A percentile compares a stretch with the other conserved stretches of the same genome.
Conservation (phyloP, 257 asterid species). For the Coffea canephora region DNA sequence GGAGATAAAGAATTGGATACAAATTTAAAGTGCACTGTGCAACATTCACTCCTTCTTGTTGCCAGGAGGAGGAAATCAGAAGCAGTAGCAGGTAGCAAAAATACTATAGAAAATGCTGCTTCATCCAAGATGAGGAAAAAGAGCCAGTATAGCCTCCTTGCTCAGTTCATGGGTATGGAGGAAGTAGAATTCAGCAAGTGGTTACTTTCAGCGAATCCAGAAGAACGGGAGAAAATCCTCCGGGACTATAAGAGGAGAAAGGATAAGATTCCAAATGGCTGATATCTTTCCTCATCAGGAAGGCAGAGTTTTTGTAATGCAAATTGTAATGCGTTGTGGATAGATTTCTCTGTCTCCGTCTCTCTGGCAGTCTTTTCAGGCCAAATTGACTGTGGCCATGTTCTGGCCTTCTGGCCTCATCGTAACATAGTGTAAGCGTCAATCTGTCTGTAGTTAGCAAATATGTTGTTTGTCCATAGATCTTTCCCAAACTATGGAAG, state of each 20-base stretch:
- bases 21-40: constrained; percentile 17
- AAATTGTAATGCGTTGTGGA: not conserved
- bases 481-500: not conserved
- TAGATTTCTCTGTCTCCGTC: not conserved
- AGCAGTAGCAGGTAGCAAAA: constrained; percentile 24
- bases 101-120: constrained; percentile 22
- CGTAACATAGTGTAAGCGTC: not conserved
- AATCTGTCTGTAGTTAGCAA: not conserved
- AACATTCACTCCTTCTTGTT: constrained; percentile 12
- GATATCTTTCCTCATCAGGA: not conserved
- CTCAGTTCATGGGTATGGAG: constrained; percentile 65
- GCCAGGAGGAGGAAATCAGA: constrained; percentile 30
- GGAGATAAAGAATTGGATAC: constrained; percentile 20
- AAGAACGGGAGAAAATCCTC: constrained; percentile 32
- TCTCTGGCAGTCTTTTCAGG: not conserved
- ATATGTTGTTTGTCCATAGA: not conserved
- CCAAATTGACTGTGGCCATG: not conserved
- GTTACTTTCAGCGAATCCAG: constrained; percentile 47
- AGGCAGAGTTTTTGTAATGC: not conserved
- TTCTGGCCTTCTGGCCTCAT: not conserved
- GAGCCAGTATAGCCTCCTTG: constrained; percentile 52
- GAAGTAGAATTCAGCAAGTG: constrained; percentile 63
- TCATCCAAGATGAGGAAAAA: constrained; percentile 44
- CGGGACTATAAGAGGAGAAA: constrained; percentile 32
- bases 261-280: constrained; percentile 26